Evolutionary conservation across 2,329 filamentous ascomycete genomes (phyloP), one percentile per base, ranked within the genome.

Genomic region (Orbilia ellipsospora): DNA sequence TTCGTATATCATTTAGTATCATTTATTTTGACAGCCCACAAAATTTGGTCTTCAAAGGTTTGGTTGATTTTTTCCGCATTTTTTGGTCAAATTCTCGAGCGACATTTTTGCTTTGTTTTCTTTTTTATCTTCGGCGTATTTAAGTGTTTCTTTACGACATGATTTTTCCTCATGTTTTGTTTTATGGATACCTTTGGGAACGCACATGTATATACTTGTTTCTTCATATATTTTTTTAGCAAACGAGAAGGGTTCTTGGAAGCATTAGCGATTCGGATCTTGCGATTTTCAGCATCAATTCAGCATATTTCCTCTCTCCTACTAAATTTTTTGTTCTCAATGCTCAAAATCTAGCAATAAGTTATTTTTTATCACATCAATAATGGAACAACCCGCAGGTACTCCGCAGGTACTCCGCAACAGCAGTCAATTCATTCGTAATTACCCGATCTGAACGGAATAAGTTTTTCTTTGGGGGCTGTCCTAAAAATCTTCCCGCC

Each of bases 1-100:
- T 59, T 68, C 20, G 26, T 52, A 23, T 20, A 64, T 54, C 16
- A 45, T 62, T 51, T 51, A 68, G 70, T 77, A 20, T 70, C 76
- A 73, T 3, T 59, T 31, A 10, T 54, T 60, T 54, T 15, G 16
- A 52, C 48, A 48, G 16, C 31, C 31, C 10, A 36, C 31, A 36
- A 36, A 36, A 36, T 36, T 7, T 10, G 10, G 31, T 7, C 31
- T 36, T 36, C 6, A 36, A 36, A 36, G 31, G 8, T 48, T 48
- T 18, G 7, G 16, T 15, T 48, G 2, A n/a, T 48, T 12, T 48
- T 48, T 15, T n/a, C n/a, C 13, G 13, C 16, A 52, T 52, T 64
- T 44, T 72, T 59, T 54, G 45, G 60, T 60, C 10, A 60, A 45
- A 28, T 44, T 6, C 56, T 36, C 5, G 10, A 36, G 31, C 31